Conservation (phyloP, 176 grass and related monocot genomes). For the Ananas comosus region DNA sequence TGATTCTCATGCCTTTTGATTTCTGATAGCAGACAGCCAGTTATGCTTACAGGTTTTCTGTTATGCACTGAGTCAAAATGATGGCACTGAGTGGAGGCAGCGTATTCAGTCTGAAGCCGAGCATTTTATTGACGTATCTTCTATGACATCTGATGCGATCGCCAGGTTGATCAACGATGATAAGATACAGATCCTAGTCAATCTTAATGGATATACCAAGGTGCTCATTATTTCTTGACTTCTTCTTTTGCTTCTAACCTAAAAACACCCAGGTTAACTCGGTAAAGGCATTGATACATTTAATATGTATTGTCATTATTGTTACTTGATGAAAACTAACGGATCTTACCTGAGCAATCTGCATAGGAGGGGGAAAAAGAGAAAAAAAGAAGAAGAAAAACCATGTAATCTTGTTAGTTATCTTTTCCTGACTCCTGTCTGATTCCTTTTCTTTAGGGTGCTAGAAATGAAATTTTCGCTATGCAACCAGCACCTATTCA, state of each 20-base stretch:
- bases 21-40: neutral
- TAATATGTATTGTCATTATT: neutral
- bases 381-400: too few species aligned
- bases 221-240: conserved; percentile 21
- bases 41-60: conserved; percentile 53
- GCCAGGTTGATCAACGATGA: conserved; percentile 73
- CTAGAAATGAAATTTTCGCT: conserved; percentile 87
- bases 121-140: conserved; percentile 73
- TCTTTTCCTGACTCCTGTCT: neutral
- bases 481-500: conserved; percentile 71
- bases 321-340: too few species aligned
- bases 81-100: conserved; percentile 83
- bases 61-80: conserved; percentile 87
- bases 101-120: conserved; percentile 85
- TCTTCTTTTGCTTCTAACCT: neutral
- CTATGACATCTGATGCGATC: conserved; percentile 74
- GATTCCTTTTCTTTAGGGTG: conserved; percentile 43
- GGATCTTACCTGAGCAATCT: too few species aligned
- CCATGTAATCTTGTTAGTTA: neutral
- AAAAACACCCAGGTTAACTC: neutral
- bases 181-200: conserved; percentile 80
- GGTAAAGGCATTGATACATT: neutral
- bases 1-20: neutral
- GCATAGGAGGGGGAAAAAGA: too few species aligned
- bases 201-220: conserved; percentile 95